Base-by-base conservation (phyloP, 257 asterid species). In the Dorcoceras hygrometricum region DNA sequence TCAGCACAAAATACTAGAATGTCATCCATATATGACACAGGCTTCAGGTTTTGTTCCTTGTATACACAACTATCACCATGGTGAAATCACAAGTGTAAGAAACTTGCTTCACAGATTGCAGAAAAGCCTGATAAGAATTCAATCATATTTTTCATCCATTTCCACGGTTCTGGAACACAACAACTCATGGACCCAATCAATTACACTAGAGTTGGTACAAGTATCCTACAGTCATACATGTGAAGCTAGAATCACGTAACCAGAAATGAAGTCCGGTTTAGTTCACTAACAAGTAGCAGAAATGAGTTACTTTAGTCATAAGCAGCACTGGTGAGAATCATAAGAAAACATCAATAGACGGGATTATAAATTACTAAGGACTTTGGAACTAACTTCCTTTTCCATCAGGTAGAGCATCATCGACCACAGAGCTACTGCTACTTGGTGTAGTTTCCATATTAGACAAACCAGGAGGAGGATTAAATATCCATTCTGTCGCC, bases 401-500 rank as follows among this genome's bases (percentile, higher is more conserved):
- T 81, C 99, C 97, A 71, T 94, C 99, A 27, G 99, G 95, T 60
- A 94, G 68, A 63, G 84, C 76, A 62, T 80, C 76, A 65, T 82
- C 95, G 20, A 25, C 83, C 22, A 46, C 77, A 64, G 78, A 65
- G 66, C 76, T 78, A 58, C 82, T 85, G 58, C 79, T 79, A 71
- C 95, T 82, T 34, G 89, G 83, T 48, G 87, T 67, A 34, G 77
- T 67, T 62, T 85, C 88, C 92, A 81, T 82, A 65, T 68, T 80
- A 31, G 95, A 60, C 48, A 78, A 59, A 43, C 69, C 79, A 69
- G 83, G 51, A 62, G 88, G 87, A 32, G 95, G 89, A 79, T 85
- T 90, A 71, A 83, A 88, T 75, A 94, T 88, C 97, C 97, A 90
- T 51, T 94, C 97, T 59, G 97, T 85, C 25, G 99, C 99, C 77